Evolutionary conservation across 257 asterid species (phyloP).

Genomic region (Schizonepeta tenuifolia): DNA sequence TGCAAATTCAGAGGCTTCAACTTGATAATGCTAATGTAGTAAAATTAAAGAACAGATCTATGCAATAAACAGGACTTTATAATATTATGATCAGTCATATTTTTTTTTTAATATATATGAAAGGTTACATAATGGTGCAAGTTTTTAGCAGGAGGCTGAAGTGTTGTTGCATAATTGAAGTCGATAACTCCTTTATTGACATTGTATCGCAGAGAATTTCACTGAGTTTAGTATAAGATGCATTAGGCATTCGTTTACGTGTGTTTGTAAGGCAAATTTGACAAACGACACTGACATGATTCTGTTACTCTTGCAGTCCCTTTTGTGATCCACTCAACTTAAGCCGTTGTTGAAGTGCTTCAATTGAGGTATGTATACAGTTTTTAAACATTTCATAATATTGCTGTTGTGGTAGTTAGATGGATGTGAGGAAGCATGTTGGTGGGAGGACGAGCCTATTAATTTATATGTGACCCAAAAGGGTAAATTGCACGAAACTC

Average conservation of each 20-base stretch:
- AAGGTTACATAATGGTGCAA: neutral
- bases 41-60: neutral
- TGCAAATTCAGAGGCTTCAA: neutral
- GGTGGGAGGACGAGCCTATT: neutral
- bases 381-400: neutral
- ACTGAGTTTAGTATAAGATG: neutral
- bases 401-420: neutral
- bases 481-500: neutral
- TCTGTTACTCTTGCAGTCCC: slow-evolving; percentile 49
- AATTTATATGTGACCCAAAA: neutral
- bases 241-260: neutral
- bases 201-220: neutral
- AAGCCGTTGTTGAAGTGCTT: slow-evolving; percentile 29
- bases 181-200: neutral
- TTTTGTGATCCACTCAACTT: slow-evolving; percentile 47
- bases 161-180: neutral
- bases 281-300: slow-evolving; percentile 13
- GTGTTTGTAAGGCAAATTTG: neutral
- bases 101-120: neutral
- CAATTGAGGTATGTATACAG: slow-evolving; percentile 28
- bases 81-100: neutral
- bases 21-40: neutral
- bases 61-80: slow-evolving; percentile 2
- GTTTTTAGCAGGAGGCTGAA: neutral
- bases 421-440: neutral